Evolutionary conservation across 2,329 filamentous ascomycete species (phyloP).

Genomic region (Ceratocystis cubensis): DNA sequence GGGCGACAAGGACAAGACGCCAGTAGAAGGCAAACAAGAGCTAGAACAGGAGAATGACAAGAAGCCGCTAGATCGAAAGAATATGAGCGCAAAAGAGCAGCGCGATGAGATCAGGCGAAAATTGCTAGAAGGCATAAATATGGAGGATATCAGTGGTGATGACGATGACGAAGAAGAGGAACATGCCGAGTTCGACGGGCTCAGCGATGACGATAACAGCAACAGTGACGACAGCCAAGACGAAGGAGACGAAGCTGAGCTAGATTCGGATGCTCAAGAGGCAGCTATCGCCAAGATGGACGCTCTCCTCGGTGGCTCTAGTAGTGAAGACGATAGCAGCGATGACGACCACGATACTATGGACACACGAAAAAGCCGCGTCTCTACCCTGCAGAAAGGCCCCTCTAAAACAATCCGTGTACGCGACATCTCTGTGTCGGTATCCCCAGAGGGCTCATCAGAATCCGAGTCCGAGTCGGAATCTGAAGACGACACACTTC

Average conservation of each 20-base stretch:
- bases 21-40: constrained; percentile 24
- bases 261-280: constrained; percentile 27
- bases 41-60: constrained; percentile 21
- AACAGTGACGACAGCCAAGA: constrained; percentile 24
- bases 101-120: constrained; percentile 14
- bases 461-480: constrained; percentile 2
- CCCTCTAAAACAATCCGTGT: constrained; percentile 23
- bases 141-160: constrained; percentile 21
- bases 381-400: not conserved
- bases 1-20: constrained; percentile 23
- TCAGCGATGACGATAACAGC: constrained; percentile 23
- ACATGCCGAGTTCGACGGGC: constrained; percentile 22
- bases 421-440: constrained; percentile 31
- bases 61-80: constrained; percentile 25
- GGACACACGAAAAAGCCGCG: not conserved
- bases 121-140: constrained; percentile 17
- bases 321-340: constrained; percentile 32
- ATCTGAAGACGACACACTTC: constrained; percentile 20
- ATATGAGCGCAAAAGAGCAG: constrained; percentile 23
- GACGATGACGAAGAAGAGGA: constrained; percentile 28
- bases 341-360: constrained; percentile 23
- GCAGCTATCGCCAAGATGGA: constrained; percentile 35
- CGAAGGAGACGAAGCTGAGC: constrained; percentile 26
- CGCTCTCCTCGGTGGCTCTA: constrained; percentile 35
- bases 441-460: constrained; percentile 20